Conservation (phyloP, 164 flowering plant species). For the Cinnamomum chago region DNA sequence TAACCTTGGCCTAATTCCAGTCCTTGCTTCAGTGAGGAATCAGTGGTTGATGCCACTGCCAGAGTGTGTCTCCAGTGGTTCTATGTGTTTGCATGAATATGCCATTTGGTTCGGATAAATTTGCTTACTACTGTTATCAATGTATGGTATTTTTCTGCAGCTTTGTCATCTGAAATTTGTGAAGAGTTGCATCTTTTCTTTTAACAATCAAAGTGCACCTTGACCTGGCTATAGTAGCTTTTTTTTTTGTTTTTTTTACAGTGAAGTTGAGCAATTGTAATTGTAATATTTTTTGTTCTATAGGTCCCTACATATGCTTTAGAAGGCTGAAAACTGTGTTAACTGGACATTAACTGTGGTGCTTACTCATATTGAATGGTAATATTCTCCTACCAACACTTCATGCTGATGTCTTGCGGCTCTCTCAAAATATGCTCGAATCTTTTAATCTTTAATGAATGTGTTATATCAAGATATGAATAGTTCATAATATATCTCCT, state of each 20-base stretch:
- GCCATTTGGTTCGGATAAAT: no score
- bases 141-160: background rate
- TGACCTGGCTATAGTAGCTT: no score
- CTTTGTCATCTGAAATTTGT: background rate
- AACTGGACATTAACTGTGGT: background rate
- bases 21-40: no score
- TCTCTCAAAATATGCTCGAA: background rate
- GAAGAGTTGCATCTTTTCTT: background rate
- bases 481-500: background rate
- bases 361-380: conserved; percentile 11
- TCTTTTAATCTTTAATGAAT: background rate
- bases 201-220: no score
- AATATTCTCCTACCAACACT: background rate
- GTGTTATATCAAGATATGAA: background rate
- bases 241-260: no score
- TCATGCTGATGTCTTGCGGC: background rate
- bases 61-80: no score
- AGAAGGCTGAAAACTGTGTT: conserved; percentile 37
- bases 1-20: no score
- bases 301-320: conserved; percentile 63
- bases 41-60: no score
- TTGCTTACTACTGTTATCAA: background rate
- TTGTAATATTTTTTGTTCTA: conserved; percentile 13
- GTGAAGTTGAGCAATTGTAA: background rate
- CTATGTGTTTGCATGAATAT: no score